Conservation (phyloP, 2,329 filamentous ascomycete genomes). For the Colletotrichum tabaci region DNA sequence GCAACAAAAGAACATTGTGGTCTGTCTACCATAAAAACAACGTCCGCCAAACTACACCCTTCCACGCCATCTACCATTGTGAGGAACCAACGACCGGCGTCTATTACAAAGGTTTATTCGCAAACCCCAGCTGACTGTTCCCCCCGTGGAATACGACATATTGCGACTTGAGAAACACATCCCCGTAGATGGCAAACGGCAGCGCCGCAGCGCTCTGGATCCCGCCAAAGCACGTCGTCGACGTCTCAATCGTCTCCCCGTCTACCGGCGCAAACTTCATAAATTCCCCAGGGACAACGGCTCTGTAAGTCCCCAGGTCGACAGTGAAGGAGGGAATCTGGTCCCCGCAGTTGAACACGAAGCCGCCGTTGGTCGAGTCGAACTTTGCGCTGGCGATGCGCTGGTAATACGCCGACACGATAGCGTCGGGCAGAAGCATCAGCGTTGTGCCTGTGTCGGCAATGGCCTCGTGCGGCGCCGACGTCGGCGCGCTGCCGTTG, state of each 20-base stretch:
- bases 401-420: slow-evolving; percentile 73
- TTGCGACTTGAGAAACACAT: slow-evolving; percentile 61
- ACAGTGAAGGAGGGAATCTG: slow-evolving; percentile 61
- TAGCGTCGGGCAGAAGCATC: slow-evolving; percentile 67
- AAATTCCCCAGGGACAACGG: slow-evolving; percentile 54
- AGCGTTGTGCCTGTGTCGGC: slow-evolving; percentile 81
- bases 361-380: slow-evolving; percentile 65
- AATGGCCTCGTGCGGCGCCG: slow-evolving; percentile 62
- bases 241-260: slow-evolving; percentile 34
- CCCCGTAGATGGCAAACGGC: slow-evolving; percentile 57
- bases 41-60: not conserved
- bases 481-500: slow-evolving; percentile 30
- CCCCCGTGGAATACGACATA: slow-evolving; percentile 59
- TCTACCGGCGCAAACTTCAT: slow-evolving; percentile 55
- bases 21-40: no score
- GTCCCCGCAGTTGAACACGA: slow-evolving; percentile 70
- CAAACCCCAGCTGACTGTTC: slow-evolving; percentile 53
- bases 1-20: not conserved
- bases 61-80: not conserved
- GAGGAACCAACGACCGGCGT: slow-evolving; percentile 6
- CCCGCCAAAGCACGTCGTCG: slow-evolving; percentile 53
- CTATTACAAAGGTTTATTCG: slow-evolving; percentile 52
- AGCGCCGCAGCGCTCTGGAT: slow-evolving; percentile 55
- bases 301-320: slow-evolving; percentile 53
- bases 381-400: slow-evolving; percentile 67